These are phyloP conservation scores for Colletotrichum lindemuthianum DNA, from an alignment of 2,329 filamentous ascomycete species.

Conservation along the genomic window DNA sequence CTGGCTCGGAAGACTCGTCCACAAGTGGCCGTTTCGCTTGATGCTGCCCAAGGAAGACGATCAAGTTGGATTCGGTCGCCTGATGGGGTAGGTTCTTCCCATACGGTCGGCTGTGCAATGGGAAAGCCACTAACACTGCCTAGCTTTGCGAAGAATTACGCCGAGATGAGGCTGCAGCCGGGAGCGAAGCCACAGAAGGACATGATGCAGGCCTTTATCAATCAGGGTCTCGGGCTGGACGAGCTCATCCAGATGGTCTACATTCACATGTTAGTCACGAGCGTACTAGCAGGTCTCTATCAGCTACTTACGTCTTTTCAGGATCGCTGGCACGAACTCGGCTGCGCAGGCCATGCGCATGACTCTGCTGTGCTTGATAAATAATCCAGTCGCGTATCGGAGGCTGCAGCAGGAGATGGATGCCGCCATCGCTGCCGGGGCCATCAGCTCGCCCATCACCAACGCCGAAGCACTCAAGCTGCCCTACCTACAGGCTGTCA, in stretches of 20 bases:
- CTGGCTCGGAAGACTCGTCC: constrained; percentile 52
- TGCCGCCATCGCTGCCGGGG: constrained; percentile 47
- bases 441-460: constrained; percentile 50
- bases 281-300: neutral
- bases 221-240: constrained; percentile 46
- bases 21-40: constrained; percentile 51
- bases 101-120: neutral
- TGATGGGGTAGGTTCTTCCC: constrained; percentile 43
- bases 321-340: constrained; percentile 69
- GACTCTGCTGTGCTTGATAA: constrained; percentile 63
- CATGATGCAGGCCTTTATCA: constrained; percentile 53
- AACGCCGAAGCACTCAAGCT: constrained; percentile 60
- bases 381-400: constrained; percentile 54
- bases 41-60: constrained; percentile 53
- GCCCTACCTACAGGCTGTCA: constrained; percentile 65
- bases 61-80: constrained; percentile 49
- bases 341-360: constrained; percentile 68
- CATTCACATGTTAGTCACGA: constrained; percentile 47
- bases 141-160: constrained; percentile 41
- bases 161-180: constrained; percentile 42
- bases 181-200: constrained; percentile 44
- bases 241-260: constrained; percentile 52
- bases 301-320: constrained; percentile 37
- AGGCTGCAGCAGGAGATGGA: constrained; percentile 56
- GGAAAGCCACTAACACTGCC: neutral